Evolutionary conservation across 2,329 filamentous ascomycete genomes (phyloP).

Genomic region (Sclerotinia borealis): DNA sequence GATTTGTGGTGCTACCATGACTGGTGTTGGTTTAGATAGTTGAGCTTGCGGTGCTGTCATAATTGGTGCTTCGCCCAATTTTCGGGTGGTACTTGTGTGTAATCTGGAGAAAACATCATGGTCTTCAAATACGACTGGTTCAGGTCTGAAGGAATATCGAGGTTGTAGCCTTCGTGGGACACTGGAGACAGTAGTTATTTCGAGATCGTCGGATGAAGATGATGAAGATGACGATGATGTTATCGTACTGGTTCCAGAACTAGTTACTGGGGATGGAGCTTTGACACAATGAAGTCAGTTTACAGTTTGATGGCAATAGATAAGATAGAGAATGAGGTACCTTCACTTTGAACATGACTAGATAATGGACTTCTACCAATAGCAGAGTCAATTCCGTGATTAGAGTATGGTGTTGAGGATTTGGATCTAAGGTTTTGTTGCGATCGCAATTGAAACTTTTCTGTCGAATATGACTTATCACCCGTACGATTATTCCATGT

Average conservation of each 20-base stretch:
- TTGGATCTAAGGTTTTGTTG: slow-evolving; percentile 13
- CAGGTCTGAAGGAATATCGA: slow-evolving; percentile 16
- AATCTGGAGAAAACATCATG: slow-evolving; percentile 29
- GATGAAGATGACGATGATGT: slow-evolving; percentile 8
- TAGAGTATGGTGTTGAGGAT: slow-evolving; percentile 21
- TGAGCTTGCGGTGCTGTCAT: neutral
- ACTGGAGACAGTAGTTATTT: slow-evolving; percentile 16
- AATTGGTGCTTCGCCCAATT: slow-evolving; percentile 31
- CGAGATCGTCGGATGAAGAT: slow-evolving; percentile 25
- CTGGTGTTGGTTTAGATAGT: neutral
- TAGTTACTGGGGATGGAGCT: slow-evolving; percentile 23
- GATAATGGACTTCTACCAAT: slow-evolving; percentile 24
- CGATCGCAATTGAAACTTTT: neutral
- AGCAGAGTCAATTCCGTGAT: slow-evolving; percentile 25
- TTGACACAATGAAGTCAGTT: slow-evolving; percentile 1
- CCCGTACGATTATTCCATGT: slow-evolving; percentile 27
- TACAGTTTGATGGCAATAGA: neutral
- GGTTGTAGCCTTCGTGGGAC: slow-evolving; percentile 5
- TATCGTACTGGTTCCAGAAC: slow-evolving; percentile 24
- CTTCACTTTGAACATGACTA: slow-evolving; percentile 23
- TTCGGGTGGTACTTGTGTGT: slow-evolving; percentile 31
- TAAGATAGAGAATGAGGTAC: slow-evolving; percentile 16
- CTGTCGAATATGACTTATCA: slow-evolving; percentile 17
- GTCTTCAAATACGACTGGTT: slow-evolving; percentile 24
- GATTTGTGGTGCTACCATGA: neutral